Conservation (phyloP, 495 filamentous ascomycete genomes). For the Endocarpon pusillum region DNA sequence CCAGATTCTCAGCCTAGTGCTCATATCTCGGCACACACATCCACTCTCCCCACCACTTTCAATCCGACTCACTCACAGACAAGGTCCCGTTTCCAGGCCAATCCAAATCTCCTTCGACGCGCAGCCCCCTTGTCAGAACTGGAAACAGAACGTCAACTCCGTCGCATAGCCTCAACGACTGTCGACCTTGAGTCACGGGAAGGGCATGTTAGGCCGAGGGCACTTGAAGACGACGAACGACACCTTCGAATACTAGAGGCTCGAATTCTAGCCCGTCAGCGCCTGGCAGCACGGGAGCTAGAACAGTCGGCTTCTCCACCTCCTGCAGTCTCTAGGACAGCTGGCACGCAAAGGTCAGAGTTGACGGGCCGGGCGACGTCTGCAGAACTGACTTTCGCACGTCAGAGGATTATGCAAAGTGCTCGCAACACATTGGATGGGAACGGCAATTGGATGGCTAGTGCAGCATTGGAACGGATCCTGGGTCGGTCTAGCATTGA, state of each 20-base stretch:
- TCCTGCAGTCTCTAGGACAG: not conserved
- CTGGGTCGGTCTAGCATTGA: conserved; percentile 11
- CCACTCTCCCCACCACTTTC: not conserved
- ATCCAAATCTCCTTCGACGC: not conserved
- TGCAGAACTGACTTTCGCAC: no score
- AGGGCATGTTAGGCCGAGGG: no score
- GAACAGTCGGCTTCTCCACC: not conserved
- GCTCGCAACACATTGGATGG: conserved; percentile 18
- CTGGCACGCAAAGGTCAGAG: not conserved
- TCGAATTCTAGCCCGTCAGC: not conserved
- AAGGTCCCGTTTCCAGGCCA: not conserved
- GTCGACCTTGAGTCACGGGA: not conserved
- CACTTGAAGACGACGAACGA: no score
- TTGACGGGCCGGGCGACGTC: not conserved
- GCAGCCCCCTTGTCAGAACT: not conserved
- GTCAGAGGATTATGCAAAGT: conserved; percentile 10
- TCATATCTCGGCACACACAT: conserved; percentile 1
- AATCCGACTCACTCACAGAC: not conserved
- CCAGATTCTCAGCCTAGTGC: no score
- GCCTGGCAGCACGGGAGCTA: not conserved
- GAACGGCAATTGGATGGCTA: conserved; percentile 27
- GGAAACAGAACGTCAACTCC: not conserved
- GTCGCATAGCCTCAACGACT: not conserved
- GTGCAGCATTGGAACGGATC: conserved; percentile 25
- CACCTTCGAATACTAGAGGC: no score